These are phyloP conservation scores for Canariomyces notabilis DNA, from an alignment of 2,329 filamentous ascomycete genomes.

Conservation along the genomic window DNA sequence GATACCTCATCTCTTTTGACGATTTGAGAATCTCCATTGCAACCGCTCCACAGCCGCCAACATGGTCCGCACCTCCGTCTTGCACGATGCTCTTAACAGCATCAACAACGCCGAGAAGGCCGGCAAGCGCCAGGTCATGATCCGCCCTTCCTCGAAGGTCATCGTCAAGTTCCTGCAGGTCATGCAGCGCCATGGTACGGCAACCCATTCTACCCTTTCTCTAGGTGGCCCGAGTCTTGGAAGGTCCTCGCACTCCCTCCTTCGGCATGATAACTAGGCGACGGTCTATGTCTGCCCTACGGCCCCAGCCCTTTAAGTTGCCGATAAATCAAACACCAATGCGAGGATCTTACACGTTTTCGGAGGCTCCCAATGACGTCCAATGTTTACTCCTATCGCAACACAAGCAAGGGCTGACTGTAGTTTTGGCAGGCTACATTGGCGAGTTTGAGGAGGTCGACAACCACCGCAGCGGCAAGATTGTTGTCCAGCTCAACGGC, in stretches of 20 bases:
- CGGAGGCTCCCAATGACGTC: constrained; percentile 69
- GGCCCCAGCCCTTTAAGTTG: constrained; percentile 99
- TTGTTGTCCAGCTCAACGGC: constrained; percentile 98
- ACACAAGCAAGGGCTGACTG: constrained; percentile 70
- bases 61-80: constrained; percentile 99
- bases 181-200: constrained; percentile 99
- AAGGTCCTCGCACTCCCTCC: constrained; percentile 11
- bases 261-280: constrained; percentile 99
- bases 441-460: constrained; percentile 99
- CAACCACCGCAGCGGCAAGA: constrained; percentile 99
- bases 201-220: background rate
- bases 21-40: constrained; percentile 75
- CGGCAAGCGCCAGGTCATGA: constrained; percentile 98
- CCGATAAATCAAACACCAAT: constrained; percentile 79
- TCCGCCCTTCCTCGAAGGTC: constrained; percentile 98
- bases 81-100: constrained; percentile 97
- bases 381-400: constrained; percentile 91
- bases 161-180: constrained; percentile 98
- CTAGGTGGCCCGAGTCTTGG: background rate
- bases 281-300: constrained; percentile 67
- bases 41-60: constrained; percentile 57
- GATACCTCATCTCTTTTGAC: constrained; percentile 60
- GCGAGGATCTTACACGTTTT: constrained; percentile 98
- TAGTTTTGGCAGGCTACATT: constrained; percentile 76
- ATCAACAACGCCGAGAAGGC: constrained; percentile 99